Evolutionary conservation across 2,329 filamentous ascomycete species (phyloP).

Genomic region (Neurospora sp.): DNA sequence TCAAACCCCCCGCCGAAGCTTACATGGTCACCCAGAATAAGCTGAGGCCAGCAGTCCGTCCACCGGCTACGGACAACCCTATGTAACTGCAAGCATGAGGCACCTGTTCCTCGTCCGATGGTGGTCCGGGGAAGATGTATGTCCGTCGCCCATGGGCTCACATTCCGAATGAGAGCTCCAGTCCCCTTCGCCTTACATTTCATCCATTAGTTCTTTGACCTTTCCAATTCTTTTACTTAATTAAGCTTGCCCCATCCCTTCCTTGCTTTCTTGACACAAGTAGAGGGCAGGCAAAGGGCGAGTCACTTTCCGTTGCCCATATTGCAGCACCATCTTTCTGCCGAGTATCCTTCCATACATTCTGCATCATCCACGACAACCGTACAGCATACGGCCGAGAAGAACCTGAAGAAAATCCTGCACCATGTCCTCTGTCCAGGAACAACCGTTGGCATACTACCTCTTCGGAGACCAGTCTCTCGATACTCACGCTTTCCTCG

Average conservation of each 20-base stretch:
- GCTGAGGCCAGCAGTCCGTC: background rate
- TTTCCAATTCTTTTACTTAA: background rate
- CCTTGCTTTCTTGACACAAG: background rate
- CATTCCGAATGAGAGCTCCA: background rate
- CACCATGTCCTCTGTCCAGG: background rate
- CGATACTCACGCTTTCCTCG: slow-evolving; percentile 54
- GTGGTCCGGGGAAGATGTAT: background rate
- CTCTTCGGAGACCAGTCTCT: slow-evolving; percentile 65
- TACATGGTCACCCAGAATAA: background rate
- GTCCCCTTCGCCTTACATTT: background rate
- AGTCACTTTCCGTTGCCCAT: background rate
- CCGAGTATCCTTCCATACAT: background rate
- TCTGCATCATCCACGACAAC: background rate
- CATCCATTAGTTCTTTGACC: background rate
- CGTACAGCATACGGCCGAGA: background rate
- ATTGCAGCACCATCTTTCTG: background rate
- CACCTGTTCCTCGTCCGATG: background rate
- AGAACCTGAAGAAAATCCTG: background rate
- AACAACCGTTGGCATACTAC: slow-evolving; percentile 37
- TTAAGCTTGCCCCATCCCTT: background rate
- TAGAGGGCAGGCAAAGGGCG: background rate
- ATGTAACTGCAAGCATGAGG: background rate
- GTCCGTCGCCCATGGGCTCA: background rate
- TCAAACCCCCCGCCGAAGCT: background rate
- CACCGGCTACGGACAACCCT: background rate